A percentile compares a stretch with the other conserved stretches of the same genome.
These are phyloP conservation scores for Paecilomyces sp. DNA, from an alignment of 2,329 filamentous ascomycete genomes.

Conservation along the genomic window DNA sequence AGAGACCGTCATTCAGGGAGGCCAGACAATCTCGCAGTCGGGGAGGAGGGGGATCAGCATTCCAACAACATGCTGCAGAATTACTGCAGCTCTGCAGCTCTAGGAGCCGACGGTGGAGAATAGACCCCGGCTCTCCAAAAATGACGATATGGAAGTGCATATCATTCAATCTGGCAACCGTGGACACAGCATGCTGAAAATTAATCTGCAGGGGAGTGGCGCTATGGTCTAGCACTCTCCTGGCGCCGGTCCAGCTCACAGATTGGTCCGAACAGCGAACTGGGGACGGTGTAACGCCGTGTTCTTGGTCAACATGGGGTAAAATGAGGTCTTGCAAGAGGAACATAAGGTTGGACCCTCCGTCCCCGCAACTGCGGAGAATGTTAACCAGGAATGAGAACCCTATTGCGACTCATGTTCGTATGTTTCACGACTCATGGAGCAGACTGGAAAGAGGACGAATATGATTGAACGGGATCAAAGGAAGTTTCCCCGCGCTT, in stretches of 20 bases:
- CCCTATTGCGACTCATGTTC: not conserved
- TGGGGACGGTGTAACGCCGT: not conserved
- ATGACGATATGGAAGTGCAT: not conserved
- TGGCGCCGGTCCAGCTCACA: not conserved
- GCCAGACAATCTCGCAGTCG: not conserved
- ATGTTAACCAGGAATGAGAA: not conserved
- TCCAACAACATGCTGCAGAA: not conserved
- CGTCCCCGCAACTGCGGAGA: not conserved
- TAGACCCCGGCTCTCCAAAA: not conserved
- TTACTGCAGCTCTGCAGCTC: not conserved
- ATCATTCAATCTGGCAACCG: not conserved
- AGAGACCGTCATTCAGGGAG: not conserved
- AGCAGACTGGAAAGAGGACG: not conserved
- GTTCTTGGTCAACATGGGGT: constrained; percentile 2
- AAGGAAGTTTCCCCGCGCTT: not conserved
- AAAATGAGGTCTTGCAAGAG: constrained; percentile 5
- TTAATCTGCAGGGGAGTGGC: not conserved
- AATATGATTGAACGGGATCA: not conserved
- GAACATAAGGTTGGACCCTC: not conserved
- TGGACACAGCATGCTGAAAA: not conserved
- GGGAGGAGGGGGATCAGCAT: not conserved
- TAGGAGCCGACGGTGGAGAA: not conserved
- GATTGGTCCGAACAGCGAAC: not conserved
- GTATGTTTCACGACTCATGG: not conserved
- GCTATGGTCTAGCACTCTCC: not conserved